Evolutionary conservation across 1,139 yeast species (phyloP).

Genomic region (Zygosaccharomyces pseudobailii): DNA sequence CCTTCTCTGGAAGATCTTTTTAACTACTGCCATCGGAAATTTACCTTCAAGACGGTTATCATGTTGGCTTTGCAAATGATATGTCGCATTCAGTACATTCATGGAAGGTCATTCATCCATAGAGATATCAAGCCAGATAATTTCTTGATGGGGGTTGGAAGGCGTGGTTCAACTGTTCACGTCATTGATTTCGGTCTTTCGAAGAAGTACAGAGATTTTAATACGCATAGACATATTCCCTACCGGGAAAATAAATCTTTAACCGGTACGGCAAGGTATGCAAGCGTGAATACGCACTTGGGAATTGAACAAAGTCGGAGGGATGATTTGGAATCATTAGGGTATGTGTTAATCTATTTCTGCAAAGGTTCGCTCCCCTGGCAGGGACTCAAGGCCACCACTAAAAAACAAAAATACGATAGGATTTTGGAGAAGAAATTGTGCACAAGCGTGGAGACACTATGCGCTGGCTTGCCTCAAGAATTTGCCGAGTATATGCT

Average conservation of each 20-base stretch:
- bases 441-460: slow-evolving; percentile 83
- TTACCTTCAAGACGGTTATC: slow-evolving; percentile 88
- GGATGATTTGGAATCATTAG: slow-evolving; percentile 92
- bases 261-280: slow-evolving; percentile 98
- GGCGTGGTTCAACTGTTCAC: slow-evolving; percentile 92
- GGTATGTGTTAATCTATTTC: slow-evolving; percentile 89
- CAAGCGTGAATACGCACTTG: slow-evolving; percentile 89
- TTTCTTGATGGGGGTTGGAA: slow-evolving; percentile 72
- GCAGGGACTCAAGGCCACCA: slow-evolving; percentile 97
- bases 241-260: slow-evolving; percentile 93
- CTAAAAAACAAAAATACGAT: slow-evolving; percentile 95
- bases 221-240: slow-evolving; percentile 91
- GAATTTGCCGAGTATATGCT: slow-evolving; percentile 87
- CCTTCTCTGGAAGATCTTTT: slow-evolving; percentile 94
- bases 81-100: slow-evolving; percentile 91
- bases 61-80: slow-evolving; percentile 91
- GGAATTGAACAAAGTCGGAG: slow-evolving; percentile 97
- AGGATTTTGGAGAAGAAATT: slow-evolving; percentile 95
- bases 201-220: slow-evolving; percentile 89
- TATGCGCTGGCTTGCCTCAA: slow-evolving; percentile 86
- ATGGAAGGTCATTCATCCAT: slow-evolving; percentile 92
- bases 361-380: slow-evolving; percentile 96
- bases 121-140: slow-evolving; percentile 73
- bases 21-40: slow-evolving; percentile 91
- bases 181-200: slow-evolving; percentile 97